Evolutionary conservation across 148 eudicot species (phyloP).

Genomic region (Rhododendron ferrugineum): DNA sequence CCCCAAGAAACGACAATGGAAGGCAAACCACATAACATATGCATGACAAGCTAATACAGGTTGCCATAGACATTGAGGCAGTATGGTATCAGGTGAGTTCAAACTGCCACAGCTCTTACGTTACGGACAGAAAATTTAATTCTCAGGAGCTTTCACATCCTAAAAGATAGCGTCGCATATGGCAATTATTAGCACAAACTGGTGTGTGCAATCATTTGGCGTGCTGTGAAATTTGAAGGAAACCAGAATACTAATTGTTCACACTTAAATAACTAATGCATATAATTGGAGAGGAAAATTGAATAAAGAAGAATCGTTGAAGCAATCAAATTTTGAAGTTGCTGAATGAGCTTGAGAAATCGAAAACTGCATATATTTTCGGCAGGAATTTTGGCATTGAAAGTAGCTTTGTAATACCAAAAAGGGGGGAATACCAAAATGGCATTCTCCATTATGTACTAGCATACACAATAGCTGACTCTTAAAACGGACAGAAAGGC

Average conservation of each 20-base stretch:
- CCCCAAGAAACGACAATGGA: background rate
- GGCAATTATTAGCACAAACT: background rate
- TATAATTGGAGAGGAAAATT: background rate
- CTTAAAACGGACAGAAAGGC: background rate
- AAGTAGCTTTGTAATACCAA: background rate
- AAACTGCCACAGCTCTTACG: background rate
- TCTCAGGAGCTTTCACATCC: background rate
- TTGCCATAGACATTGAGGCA: background rate
- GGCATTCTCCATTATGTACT: background rate
- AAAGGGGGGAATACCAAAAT: background rate
- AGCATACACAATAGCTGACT: background rate
- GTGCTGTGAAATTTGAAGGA: background rate
- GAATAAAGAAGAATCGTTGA: background rate
- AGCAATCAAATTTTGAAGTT: background rate
- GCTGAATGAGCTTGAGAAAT: background rate
- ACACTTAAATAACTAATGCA: background rate
- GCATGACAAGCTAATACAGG: background rate
- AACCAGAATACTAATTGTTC: background rate
- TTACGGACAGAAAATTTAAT: background rate
- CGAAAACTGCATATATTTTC: background rate
- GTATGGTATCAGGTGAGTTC: background rate
- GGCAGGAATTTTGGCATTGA: background rate
- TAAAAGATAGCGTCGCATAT: background rate
- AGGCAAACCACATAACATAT: background rate
- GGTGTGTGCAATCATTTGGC: background rate